A percentile compares a stretch with the other conserved stretches of the same genome.
Evolutionary conservation across 108 stramenopile species (phyloP).

Genomic region (Cyclotella sp.): DNA sequence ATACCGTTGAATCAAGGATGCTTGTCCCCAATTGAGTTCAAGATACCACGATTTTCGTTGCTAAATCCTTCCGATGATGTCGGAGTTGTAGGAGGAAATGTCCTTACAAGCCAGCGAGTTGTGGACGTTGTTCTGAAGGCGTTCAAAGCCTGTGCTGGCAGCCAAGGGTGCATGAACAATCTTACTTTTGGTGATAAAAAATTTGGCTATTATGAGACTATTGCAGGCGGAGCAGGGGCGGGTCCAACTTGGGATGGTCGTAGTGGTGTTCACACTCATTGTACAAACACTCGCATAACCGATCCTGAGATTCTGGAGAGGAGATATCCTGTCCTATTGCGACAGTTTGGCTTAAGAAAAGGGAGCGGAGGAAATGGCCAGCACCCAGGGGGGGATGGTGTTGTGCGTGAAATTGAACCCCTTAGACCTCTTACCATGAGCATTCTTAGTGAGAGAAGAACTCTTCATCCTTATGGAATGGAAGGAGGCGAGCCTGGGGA

Average conservation of each 20-base stretch:
- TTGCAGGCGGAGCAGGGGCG: slow-evolving; percentile 98
- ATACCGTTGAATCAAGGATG: slow-evolving; percentile 99
- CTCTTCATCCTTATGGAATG: slow-evolving; percentile 94
- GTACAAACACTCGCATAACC: slow-evolving; percentile 99
- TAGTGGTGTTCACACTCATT: slow-evolving; percentile 98
- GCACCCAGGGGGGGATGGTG: slow-evolving; percentile 95
- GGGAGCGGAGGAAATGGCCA: slow-evolving; percentile 94
- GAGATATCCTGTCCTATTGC: slow-evolving; percentile 93
- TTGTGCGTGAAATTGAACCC: slow-evolving; percentile 94
- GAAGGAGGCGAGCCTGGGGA: slow-evolving; percentile 89
- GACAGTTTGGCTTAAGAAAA: slow-evolving; percentile 86
- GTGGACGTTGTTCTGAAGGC: slow-evolving; percentile 97
- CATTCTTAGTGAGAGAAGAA: slow-evolving; percentile 94
- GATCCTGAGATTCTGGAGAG: slow-evolving; percentile 98
- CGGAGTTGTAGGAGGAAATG: slow-evolving; percentile 99
- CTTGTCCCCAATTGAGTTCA: slow-evolving; percentile 92
- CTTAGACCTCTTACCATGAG: slow-evolving; percentile 92
- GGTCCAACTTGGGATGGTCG: slow-evolving; percentile 96
- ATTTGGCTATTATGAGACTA: slow-evolving; percentile 99
- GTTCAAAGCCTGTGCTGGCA: slow-evolving; percentile 97
- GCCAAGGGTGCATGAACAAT: slow-evolving; percentile 99
- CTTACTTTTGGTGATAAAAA: slow-evolving; percentile 96
- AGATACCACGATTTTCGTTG: slow-evolving; percentile 85
- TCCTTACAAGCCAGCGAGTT: slow-evolving; percentile 96
- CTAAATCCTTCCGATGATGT: slow-evolving; percentile 93